Percentiles rank a stretch among this genome's conserved stretches.
Evolutionary conservation across 1,139 yeast species (phyloP).

Genomic region (Tardiomyces blankii): DNA sequence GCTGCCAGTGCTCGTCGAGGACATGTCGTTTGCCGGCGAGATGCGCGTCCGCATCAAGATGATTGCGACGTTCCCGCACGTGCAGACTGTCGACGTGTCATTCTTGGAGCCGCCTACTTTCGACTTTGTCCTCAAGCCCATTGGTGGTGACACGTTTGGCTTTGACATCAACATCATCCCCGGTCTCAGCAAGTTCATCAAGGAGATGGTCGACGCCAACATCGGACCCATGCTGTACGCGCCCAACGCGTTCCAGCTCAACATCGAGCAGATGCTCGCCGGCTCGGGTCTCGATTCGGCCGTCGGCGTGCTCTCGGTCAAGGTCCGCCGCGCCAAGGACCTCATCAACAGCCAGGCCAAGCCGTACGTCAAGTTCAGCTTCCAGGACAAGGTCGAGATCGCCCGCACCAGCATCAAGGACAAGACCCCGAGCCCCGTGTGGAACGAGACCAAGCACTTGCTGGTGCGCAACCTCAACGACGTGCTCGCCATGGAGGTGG

Average conservation of each 20-base stretch:
- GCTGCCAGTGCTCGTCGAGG: slow-evolving; percentile 32
- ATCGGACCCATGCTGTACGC: slow-evolving; percentile 79
- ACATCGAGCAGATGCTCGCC: slow-evolving; percentile 79
- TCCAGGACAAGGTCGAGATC: slow-evolving; percentile 36
- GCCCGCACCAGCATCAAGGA: slow-evolving; percentile 58
- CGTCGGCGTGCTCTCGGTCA: slow-evolving; percentile 71
- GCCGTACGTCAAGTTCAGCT: slow-evolving; percentile 63
- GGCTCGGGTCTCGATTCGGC: slow-evolving; percentile 77
- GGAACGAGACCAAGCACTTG: slow-evolving; percentile 71
- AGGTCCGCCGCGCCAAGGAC: slow-evolving; percentile 52
- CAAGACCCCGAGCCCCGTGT: slow-evolving; percentile 60
- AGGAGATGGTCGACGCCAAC: slow-evolving; percentile 75
- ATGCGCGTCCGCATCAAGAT: slow-evolving; percentile 76
- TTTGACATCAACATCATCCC: slow-evolving; percentile 84
- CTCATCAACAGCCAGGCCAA: slow-evolving; percentile 76
- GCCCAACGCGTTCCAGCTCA: slow-evolving; percentile 87
- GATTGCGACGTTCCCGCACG: slow-evolving; percentile 85
- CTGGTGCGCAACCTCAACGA: slow-evolving; percentile 70
- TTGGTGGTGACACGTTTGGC: slow-evolving; percentile 73
- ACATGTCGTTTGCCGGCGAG: slow-evolving; percentile 51
- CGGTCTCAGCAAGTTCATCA: slow-evolving; percentile 70
- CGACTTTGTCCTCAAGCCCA: slow-evolving; percentile 64
- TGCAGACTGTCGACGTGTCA: slow-evolving; percentile 80
- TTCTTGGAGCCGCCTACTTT: slow-evolving; percentile 76
- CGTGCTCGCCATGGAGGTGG: slow-evolving; percentile 57